These are phyloP conservation scores for Colletotrichum sidae DNA, from an alignment of 2,329 filamentous ascomycete genomes.

Conservation along the genomic window DNA sequence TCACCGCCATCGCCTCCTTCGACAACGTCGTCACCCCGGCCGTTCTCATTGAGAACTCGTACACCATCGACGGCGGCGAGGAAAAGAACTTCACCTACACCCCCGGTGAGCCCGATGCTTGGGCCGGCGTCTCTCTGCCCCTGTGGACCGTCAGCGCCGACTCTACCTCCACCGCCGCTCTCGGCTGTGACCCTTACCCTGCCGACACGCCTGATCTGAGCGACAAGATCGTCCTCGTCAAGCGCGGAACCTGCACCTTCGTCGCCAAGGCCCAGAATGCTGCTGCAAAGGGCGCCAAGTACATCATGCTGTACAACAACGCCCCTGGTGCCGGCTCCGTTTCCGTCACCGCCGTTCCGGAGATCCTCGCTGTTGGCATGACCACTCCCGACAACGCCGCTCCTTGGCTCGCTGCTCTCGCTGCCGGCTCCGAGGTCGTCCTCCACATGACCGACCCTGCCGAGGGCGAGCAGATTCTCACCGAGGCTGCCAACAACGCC, in stretches of 20 bases:
- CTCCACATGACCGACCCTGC: conserved; percentile 57
- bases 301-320: conserved; percentile 73
- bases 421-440: conserved; percentile 55
- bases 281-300: conserved; percentile 66
- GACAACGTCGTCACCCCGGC: conserved; percentile 58
- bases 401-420: conserved; percentile 56
- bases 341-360: conserved; percentile 45
- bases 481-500: conserved; percentile 50
- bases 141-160: conserved; percentile 64
- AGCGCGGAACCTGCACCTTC: conserved; percentile 69
- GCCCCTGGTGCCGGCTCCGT: conserved; percentile 48
- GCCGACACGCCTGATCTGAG: conserved; percentile 67
- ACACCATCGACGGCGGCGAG: conserved; percentile 50
- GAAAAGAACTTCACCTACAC: conserved; percentile 56
- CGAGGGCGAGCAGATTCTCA: conserved; percentile 50
- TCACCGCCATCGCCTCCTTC: conserved; percentile 62
- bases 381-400: conserved; percentile 55
- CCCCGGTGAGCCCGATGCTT: conserved; percentile 53
- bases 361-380: conserved; percentile 54
- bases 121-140: conserved; percentile 58
- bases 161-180: conserved; percentile 54
- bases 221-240: conserved; percentile 68
- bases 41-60: conserved; percentile 56
- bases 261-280: conserved; percentile 65
- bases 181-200: conserved; percentile 65